phyloP scores from a whole-genome alignment of 2,329 filamentous ascomycete species.

The Pseudovirgaria hyperparasitica region DNA sequence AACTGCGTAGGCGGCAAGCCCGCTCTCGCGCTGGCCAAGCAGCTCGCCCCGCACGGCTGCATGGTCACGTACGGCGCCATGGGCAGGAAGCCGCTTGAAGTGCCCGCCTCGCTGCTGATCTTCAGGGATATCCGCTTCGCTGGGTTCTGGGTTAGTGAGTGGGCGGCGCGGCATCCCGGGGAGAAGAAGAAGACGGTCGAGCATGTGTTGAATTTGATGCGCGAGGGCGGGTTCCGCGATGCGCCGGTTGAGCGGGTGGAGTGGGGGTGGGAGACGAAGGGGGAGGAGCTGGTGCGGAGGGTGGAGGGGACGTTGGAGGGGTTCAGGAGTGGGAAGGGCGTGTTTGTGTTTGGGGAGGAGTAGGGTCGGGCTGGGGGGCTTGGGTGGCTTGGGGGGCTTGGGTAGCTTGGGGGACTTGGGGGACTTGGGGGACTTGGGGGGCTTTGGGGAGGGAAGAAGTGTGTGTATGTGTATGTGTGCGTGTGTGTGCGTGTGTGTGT shows the following conservation, averaged over 20 bases:
- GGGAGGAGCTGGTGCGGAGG: slow-evolving; percentile 53
- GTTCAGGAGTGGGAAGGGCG: slow-evolving; percentile 75
- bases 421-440: too few relatives aligned
- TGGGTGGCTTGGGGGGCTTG: neutral
- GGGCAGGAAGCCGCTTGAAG: slow-evolving; percentile 69
- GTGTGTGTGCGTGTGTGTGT: too few relatives aligned
- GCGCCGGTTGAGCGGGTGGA: slow-evolving; percentile 68
- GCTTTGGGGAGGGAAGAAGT: too few relatives aligned
- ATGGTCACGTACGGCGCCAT: slow-evolving; percentile 95
- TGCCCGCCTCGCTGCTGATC: slow-evolving; percentile 78
- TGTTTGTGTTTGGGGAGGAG: slow-evolving; percentile 62
- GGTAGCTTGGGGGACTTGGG: too few relatives aligned
- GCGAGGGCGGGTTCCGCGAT: slow-evolving; percentile 67
- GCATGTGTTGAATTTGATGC: slow-evolving; percentile 66
- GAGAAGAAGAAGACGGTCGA: slow-evolving; percentile 72
- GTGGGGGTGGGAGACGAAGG: slow-evolving; percentile 74
- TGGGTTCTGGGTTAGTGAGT: slow-evolving; percentile 90
- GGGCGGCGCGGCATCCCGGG: slow-evolving; percentile 63
- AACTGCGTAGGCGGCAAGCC: slow-evolving; percentile 92
- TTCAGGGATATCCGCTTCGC: slow-evolving; percentile 84
- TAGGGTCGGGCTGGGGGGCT: slow-evolving; percentile 6
- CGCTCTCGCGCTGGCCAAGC: slow-evolving; percentile 65
- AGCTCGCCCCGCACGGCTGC: slow-evolving; percentile 51
- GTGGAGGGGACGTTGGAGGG: slow-evolving; percentile 76
- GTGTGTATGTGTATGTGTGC: too few relatives aligned